Percentiles rank a stretch among this genome's conserved stretches.
Evolutionary conservation across 176 grass and related monocot species (phyloP).

Genomic region (Leersia perrieri): DNA sequence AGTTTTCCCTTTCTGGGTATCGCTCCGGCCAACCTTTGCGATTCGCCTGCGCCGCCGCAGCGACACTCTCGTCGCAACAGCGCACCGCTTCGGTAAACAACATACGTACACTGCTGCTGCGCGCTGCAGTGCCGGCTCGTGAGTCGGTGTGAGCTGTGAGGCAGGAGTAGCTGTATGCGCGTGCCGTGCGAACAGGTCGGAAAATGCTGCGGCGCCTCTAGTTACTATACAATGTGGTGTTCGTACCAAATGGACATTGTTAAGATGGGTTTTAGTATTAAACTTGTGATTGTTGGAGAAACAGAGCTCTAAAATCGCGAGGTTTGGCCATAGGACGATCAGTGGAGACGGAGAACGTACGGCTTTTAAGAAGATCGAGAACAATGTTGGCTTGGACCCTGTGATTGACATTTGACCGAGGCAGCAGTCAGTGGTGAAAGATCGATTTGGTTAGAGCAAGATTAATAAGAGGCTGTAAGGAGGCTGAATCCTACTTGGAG

Average conservation of each 20-base stretch:
- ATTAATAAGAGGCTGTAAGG: too few species aligned
- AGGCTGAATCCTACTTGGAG: too few species aligned
- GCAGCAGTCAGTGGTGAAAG: background rate
- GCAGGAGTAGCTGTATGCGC: background rate
- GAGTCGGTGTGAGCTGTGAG: background rate
- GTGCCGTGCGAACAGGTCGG: background rate
- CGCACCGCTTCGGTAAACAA: background rate
- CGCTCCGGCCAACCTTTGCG: background rate
- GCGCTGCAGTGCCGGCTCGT: background rate
- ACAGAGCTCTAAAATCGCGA: background rate
- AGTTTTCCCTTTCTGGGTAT: background rate
- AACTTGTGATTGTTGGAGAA: too few species aligned
- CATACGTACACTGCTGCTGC: background rate
- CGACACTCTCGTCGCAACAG: constrained; percentile 2
- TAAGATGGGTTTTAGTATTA: background rate
- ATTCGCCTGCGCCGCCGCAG: background rate
- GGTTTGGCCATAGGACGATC: background rate
- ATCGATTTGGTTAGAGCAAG: background rate
- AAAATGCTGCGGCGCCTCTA: background rate
- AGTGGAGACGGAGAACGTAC: background rate
- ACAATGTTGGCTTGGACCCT: background rate
- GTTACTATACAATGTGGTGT: too few species aligned
- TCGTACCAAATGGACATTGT: background rate
- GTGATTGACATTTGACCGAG: background rate
- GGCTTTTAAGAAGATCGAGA: background rate